These are phyloP conservation scores for Marchantia polymorpha DNA, from an alignment of 225 moss, liverwort and hornwort species.

Conservation along the genomic window DNA sequence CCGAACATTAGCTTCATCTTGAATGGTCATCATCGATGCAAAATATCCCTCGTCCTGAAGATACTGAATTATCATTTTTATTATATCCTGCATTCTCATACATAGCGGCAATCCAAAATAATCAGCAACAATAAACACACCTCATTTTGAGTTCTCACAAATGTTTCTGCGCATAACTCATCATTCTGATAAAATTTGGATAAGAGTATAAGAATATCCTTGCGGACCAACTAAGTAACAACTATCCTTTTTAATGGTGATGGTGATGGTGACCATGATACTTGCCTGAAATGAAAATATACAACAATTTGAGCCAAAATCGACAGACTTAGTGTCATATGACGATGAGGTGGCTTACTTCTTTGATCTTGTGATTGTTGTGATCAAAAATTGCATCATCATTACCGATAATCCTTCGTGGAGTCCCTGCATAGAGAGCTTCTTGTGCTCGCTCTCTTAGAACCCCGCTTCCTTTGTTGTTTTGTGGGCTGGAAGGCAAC, in stretches of 20 bases:
- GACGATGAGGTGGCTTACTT: conserved; percentile 34
- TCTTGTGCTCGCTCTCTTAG: conserved; percentile 60
- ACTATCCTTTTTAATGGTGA: background rate
- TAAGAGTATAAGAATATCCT: too few relatives aligned
- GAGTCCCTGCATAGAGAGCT: conserved; percentile 69
- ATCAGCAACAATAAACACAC: too few relatives aligned
- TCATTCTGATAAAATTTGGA: too few relatives aligned
- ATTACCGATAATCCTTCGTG: conserved; percentile 70
- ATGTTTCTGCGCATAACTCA: too few relatives aligned
- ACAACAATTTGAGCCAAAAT: background rate
- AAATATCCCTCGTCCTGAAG: conserved; percentile 83
- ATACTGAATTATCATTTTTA: conserved; percentile 88
- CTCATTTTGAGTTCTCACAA: too few relatives aligned
- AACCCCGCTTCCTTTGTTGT: conserved; percentile 36
- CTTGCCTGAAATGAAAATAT: too few relatives aligned
- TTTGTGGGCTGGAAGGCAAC: conserved; percentile 46
- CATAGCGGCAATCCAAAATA: too few relatives aligned
- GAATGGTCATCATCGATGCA: conserved; percentile 83
- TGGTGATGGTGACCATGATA: too few relatives aligned
- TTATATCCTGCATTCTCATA: conserved; percentile 56
- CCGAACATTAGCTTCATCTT: conserved; percentile 78
- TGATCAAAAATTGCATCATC: conserved; percentile 81
- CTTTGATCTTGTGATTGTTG: conserved; percentile 73
- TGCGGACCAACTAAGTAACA: background rate
- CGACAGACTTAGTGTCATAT: background rate